Conservation (phyloP, 371 early-diverging fungal species). For the Zychaea mexicana region DNA sequence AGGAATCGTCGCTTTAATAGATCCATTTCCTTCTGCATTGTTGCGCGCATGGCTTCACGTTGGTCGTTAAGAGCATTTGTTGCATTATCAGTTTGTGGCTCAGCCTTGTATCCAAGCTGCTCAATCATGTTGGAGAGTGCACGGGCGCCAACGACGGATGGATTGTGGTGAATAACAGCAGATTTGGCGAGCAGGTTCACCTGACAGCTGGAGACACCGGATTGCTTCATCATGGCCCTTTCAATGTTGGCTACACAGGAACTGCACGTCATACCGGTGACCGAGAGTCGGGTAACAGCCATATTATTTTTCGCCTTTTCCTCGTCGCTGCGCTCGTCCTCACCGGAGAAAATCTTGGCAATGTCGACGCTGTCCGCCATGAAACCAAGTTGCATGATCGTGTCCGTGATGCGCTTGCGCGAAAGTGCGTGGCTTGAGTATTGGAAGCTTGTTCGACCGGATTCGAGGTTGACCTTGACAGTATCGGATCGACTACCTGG, state of each 20-base stretch:
- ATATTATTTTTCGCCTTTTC: slow-evolving; percentile 12
- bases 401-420: slow-evolving; percentile 40
- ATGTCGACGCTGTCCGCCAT: slow-evolving; percentile 57
- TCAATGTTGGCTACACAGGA: slow-evolving; percentile 82
- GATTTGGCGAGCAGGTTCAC: slow-evolving; percentile 71
- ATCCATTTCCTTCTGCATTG: slow-evolving; percentile 50
- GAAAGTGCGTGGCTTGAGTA: slow-evolving; percentile 32
- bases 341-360: slow-evolving; percentile 20
- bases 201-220: slow-evolving; percentile 61
- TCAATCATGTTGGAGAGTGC: slow-evolving; percentile 58
- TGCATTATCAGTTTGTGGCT: slow-evolving; percentile 37
- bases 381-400: slow-evolving; percentile 51
- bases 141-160: slow-evolving; percentile 49
- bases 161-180: slow-evolving; percentile 63
- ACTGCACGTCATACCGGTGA: slow-evolving; percentile 85
- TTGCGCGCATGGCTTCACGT: slow-evolving; percentile 46
- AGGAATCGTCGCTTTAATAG: slow-evolving; percentile 43
- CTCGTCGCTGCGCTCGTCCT: slow-evolving; percentile 5
- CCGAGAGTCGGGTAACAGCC: slow-evolving; percentile 46
- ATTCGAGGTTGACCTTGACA: slow-evolving; percentile 45
- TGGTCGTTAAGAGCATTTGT: slow-evolving; percentile 36
- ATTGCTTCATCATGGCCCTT: slow-evolving; percentile 43
- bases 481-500: slow-evolving; percentile 36
- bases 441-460: slow-evolving; percentile 49
- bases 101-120: slow-evolving; percentile 64